Base-by-base conservation (phyloP, 1,284 basidiomycete species). In the Malassezia psittaci region DNA sequence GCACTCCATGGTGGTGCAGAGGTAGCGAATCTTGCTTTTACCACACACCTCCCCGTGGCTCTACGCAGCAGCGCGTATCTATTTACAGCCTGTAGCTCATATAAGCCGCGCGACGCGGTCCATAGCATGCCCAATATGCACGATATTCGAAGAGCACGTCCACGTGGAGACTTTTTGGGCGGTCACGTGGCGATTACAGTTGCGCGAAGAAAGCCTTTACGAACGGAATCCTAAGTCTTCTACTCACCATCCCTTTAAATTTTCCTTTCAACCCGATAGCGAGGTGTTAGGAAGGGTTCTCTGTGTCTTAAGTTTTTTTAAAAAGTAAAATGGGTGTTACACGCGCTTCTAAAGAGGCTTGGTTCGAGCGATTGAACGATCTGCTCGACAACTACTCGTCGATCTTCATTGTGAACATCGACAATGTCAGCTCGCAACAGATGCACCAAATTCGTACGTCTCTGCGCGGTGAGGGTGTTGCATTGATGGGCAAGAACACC, bases 401-500 rank as follows among this genome's bases (percentile, higher is more conserved):
- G 62, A 90, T 98, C 80, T 96, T 99, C 82, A 77, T 98, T 66
- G 93, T 96, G 81, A 96, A 96, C 79, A 90, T 98, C 75, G 94
- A 98, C 84, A 98, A 98, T 79, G 93, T 99, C 76, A 89, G 89
- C 61, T 96, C 91, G 63, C 94, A 96, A 83, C 94, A 99, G 80
- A 77, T 91, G 89, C 90, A 94, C 77, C 90, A 94, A 79, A 96
- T 98, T 76, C 91, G 94, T 81, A 85, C 88, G 68, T 81, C 93
- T 51, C 62, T 99, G 77, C 90, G 94, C 73, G 90, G 90, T 75
- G 90, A 89, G 78, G 94, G 88, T 81, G 81, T 90, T 59, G 91
- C 98, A 65, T 78, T 99, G 72, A 99, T 99, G 94, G 93, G 93
- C 77, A 99, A 99, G 82, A 99, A 99, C 85, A 99, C 94, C 77